Conservation (phyloP, 2,329 filamentous ascomycete species). For the Epichloe sp. region DNA sequence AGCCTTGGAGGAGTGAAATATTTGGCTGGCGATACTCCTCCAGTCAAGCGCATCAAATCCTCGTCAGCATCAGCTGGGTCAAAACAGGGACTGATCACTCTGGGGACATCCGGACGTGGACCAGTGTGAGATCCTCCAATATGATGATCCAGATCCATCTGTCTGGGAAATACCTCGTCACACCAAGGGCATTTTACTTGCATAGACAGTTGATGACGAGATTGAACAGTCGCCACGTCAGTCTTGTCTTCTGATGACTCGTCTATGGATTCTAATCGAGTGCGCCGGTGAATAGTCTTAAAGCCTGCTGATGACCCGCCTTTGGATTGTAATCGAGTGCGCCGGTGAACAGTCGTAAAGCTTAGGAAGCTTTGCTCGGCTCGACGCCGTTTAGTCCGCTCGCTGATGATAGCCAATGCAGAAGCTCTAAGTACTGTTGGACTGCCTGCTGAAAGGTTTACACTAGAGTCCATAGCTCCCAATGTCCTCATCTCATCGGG, state of each 20-base stretch:
- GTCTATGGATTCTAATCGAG: slow-evolving; percentile 4
- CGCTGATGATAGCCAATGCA: neutral
- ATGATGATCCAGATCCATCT: slow-evolving; percentile 1
- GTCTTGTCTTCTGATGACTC: neutral
- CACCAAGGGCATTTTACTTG: neutral
- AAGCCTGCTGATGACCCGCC: neutral
- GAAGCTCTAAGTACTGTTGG: neutral
- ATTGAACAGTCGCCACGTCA: neutral
- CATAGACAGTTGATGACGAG: neutral
- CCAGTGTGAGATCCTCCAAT: neutral
- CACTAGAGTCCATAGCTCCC: neutral
- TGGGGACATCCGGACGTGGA: neutral
- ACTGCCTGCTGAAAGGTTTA: neutral
- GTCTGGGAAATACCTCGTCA: neutral
- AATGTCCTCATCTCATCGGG: neutral
- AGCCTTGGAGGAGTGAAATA: neutral
- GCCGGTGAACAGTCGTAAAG: neutral
- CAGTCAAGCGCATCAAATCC: neutral
- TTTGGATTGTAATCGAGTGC: slow-evolving; percentile 1
- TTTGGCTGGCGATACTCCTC: neutral
- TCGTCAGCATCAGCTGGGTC: neutral
- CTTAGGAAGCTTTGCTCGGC: neutral
- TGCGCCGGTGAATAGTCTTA: neutral
- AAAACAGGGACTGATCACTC: neutral
- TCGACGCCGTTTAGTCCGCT: neutral